Evolutionary conservation across 2,329 filamentous ascomycete species (phyloP), one percentile per base, ranked within the genome.

Genomic region (Dactylellina haptotyla): DNA sequence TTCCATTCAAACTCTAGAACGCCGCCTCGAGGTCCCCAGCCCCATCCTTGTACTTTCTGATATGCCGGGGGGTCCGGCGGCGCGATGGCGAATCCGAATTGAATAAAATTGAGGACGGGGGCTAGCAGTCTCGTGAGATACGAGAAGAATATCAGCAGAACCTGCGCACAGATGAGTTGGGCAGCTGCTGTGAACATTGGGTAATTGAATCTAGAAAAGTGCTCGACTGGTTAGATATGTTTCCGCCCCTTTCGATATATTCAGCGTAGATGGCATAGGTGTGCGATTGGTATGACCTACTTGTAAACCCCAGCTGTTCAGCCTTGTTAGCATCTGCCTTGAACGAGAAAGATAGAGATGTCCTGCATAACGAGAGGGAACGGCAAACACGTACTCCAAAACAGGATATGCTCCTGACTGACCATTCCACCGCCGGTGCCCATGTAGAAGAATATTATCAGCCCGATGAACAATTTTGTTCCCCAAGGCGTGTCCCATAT

Each of bases 21-120:
- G 6, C 85, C 84, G 16, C 84, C 84, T n/a, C 84, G 84, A 30
- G 84, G 83, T 72, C 85, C 84, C 14, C 84, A 83, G 2, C 83
- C 83, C 61, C 74, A 84, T 66, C 80, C 81, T 80, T 53, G 84
- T 63, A 58, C 67, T 56, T 63, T 76, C 58, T 66, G 77, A 58
- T 51, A 75, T 46, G 57, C 75, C 69, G 37, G 67, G 51, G 57
- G 76, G 63, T 72, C 61, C 4, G 77, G 69, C 6, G 84, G 43
- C 57, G 83, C 79, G 59, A 85, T 79, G 34, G 83, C 77, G 75
- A 82, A 80, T 75, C 80, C 81, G 61, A 85, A 77, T 32, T 84
- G 80, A 30, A 84, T 66, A 76, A 77, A 76, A 75, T 82, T 75
- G 20, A 86, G 78, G 9, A 81, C 81, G 0, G 79, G 79, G 26